Base-by-base conservation (phyloP, 495 filamentous ascomycete species). In the Bryoglossum gracile region DNA sequence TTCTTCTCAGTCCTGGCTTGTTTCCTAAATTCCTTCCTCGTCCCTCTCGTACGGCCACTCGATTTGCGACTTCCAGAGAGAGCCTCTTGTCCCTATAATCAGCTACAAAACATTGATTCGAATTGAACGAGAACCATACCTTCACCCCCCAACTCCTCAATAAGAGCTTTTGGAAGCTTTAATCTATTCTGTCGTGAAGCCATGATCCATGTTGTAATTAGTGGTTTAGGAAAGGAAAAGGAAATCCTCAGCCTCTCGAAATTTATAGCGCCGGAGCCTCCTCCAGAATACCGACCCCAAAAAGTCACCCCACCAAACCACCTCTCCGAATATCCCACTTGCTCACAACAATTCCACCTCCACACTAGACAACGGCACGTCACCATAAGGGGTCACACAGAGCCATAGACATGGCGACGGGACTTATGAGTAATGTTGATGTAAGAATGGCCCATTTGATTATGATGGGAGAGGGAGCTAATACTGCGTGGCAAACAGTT, bases 381-480 rank as follows among this genome's bases (percentile, higher is more conserved):
- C 56, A 48, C 26, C 13, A 42, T 46, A 43, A 53, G 58, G 42
- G 24, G 50, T 53, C 30, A 22, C 34, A 34, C 30, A 38, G 24
- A 21, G 18, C 26, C 47, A 52, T 53, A 55, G 65, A 54, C 24
- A 83, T 83, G 79, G 53, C 72, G 22, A 62, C 67, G 30, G 54
- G 56, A 22, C 82, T 80, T 64, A 49, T 89, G 54, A 81, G 67
- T 60, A 81, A 89, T 57, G 84, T 89, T 46, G 84, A 89, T 75
- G 87, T 89, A 71, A 26, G 49, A 38, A 17, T 37, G 21, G 14
- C 17, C 10, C 0, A 19, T 36, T 11, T 1, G 42, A 4, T 39
- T 40, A 13, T 22, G n/a, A 19, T 42, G 48, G 41, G 55, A 39
- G 19, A 43, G 48, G 41, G 55, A 39, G 62, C 59, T 35, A 59